Evolutionary conservation across 495 filamentous ascomycete species (phyloP), one percentile per base, ranked within the genome.

Genomic region (Pseudoneurospora amorphoporcata): DNA sequence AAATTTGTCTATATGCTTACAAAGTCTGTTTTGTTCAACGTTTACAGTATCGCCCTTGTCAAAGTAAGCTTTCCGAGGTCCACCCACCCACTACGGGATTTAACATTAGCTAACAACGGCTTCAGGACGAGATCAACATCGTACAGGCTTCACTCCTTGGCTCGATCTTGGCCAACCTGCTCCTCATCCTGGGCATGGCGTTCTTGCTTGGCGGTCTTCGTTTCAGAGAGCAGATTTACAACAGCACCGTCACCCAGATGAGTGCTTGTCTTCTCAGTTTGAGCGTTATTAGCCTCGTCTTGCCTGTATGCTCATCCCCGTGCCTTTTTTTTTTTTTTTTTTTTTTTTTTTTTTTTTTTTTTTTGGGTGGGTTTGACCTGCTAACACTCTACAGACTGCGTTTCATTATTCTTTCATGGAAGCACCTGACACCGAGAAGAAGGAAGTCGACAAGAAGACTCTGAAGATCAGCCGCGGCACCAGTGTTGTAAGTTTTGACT

Each of bases 201-300:
- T 97, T 97, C 79, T 83, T 96, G 41, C 83, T 95, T 42, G 94
- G 94, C 76, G 94, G 94, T 71, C 84, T 97, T 68, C 90, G 93
- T 71, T 97, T 90, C 81, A 91, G 90, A 73, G 94, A 97, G 85
- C 94, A 94, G 89, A 90, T 97, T 73, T 97, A 97, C 83, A 97
- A 97, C 81, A 95, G 89, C 82, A 96, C 92, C 35, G 92, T 96
- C 68, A 97, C 94, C 3, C 93, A 97, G 81, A 97, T 95, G 92
- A 97, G 94, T 77, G 93, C 94, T 38, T 96, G 92, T 82, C 84
- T 97, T 68, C 88, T 97, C 73, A 94, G 92, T 84, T 83, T 97
- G 81, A 93, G 91, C 78, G 94, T 97, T 23, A 93, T 91, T 79
- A 96, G 93, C 82, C 84, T 97, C 4, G 82, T 96, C 3, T 81